Evolutionary conservation across 2,329 filamentous ascomycete species (phyloP), one percentile per base, ranked within the genome.

Genomic region (Peltaster fructicola): DNA sequence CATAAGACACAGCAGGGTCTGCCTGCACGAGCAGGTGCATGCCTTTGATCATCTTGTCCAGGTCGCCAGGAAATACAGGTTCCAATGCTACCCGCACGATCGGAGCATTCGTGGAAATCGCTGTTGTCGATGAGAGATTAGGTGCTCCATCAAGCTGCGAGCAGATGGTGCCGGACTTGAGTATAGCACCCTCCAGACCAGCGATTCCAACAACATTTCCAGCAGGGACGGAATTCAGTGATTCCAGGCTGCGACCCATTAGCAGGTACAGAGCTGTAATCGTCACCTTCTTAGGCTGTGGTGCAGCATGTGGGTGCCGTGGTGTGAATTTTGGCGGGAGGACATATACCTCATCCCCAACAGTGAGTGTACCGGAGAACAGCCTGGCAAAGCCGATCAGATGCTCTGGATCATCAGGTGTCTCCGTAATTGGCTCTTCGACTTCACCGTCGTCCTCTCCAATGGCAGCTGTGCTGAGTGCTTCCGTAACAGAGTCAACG

Each of bases 71-170:
- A 48, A 88, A 90, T 27, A 72, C 73, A 0, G 88, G 88, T 48
- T 98, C 88, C n/a, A 98, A 59, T 0, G 88, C 84, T 11, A 98
- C 85, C 24, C 88, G 76, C 5, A 98, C 88, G 34, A 98, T 98
- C 1, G 88, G 88, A 9, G 47, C 47, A 23, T 51, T 51, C 26
- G 85, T 76, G 4, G 76, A 78, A 15, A 69, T 70, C 51, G 84
- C 71, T 27, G 62, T 70, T 6, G 95, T 72, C 34, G 85, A 85
- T 1, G 84, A 88, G 25, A 98, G 58, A 52, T 98, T 98, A 39
- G 90, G 72, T 5, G 79, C 73, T 9, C 88, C 88, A 23, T 81
- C 74, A 0, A 90, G 57, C 35, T 78, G 76, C 35, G 80, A 91
- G 56, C 82, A 93, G 3, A 98, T 60, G 0, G 88, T 98, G 8